phyloP scores from a whole-genome alignment of 352 stramenopile species.

The Aphanomyces astaci region DNA sequence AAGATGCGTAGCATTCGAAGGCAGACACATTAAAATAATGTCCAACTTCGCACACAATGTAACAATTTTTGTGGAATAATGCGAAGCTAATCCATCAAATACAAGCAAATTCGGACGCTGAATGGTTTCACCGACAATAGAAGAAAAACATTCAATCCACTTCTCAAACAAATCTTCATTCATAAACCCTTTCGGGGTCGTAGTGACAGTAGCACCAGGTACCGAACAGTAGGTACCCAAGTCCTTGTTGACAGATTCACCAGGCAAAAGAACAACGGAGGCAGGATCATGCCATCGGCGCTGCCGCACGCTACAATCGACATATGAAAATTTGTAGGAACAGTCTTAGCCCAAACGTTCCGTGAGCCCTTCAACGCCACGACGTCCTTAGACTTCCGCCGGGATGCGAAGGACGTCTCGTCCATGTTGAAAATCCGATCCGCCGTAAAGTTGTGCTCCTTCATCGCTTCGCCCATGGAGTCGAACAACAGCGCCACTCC shows the following conservation, averaged over 20 bases:
- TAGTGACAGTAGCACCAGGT: slow-evolving; percentile 21
- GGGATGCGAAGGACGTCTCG: slow-evolving; percentile 26
- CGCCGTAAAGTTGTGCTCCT: no score
- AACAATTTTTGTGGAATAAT: slow-evolving; percentile 1
- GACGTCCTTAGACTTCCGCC: slow-evolving; percentile 17
- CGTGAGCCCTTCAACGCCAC: slow-evolving; percentile 25
- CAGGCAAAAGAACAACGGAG: slow-evolving; percentile 25
- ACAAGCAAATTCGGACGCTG: not conserved
- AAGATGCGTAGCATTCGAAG: not conserved
- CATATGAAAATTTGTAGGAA: slow-evolving; percentile 27
- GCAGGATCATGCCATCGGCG: slow-evolving; percentile 20
- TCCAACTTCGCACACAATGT: not conserved
- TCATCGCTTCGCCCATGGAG: no score
- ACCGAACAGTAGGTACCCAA: not conserved
- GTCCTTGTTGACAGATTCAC: not conserved
- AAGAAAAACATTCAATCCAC: slow-evolving; percentile 7
- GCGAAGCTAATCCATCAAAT: not conserved
- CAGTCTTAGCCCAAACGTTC: slow-evolving; percentile 27
- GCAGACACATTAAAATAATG: slow-evolving; percentile 11
- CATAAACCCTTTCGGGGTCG: slow-evolving; percentile 24
- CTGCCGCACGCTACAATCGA: slow-evolving; percentile 27
- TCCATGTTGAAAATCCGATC: slow-evolving; percentile 37
- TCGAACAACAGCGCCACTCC: slow-evolving; percentile 22
- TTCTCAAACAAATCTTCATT: not conserved
- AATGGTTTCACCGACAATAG: not conserved